Conservation (phyloP, 2,329 filamentous ascomycete genomes). For the Trichoderma sp. region DNA sequence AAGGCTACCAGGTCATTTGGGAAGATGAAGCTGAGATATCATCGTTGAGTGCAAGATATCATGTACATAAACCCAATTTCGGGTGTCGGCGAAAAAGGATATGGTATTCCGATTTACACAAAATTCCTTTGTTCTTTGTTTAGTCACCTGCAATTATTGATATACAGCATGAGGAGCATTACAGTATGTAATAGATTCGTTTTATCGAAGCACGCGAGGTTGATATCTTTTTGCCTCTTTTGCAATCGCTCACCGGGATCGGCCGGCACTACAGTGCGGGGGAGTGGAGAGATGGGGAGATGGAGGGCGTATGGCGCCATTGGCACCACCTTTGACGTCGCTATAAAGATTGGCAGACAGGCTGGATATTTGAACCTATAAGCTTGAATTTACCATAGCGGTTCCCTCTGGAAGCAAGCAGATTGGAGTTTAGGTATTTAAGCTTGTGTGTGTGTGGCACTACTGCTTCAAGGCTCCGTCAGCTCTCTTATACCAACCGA, state of each 20-base stretch:
- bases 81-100: conserved; percentile 7
- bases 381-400: not conserved
- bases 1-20: not conserved
- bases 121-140: not conserved
- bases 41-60: conserved; percentile 2
- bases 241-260: not conserved
- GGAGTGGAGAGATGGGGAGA: conserved; percentile 10
- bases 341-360: not conserved
- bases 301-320: not conserved
- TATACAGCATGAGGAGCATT: not conserved
- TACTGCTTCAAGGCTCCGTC: not conserved
- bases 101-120: not conserved
- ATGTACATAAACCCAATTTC: conserved; percentile 16
- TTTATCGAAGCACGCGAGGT: not conserved
- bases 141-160: not conserved
- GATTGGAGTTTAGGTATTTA: not conserved
- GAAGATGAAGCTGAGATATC: not conserved
- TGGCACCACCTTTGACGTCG: not conserved
- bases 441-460: not conserved
- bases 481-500: not conserved
- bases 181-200: not conserved
- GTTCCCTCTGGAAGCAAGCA: not conserved
- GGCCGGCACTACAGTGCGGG: conserved; percentile 12
- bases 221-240: not conserved
- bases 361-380: not conserved